These are phyloP conservation scores for Phytophthora gonapodyides DNA, from an alignment of 352 stramenopile species.

Conservation along the genomic window DNA sequence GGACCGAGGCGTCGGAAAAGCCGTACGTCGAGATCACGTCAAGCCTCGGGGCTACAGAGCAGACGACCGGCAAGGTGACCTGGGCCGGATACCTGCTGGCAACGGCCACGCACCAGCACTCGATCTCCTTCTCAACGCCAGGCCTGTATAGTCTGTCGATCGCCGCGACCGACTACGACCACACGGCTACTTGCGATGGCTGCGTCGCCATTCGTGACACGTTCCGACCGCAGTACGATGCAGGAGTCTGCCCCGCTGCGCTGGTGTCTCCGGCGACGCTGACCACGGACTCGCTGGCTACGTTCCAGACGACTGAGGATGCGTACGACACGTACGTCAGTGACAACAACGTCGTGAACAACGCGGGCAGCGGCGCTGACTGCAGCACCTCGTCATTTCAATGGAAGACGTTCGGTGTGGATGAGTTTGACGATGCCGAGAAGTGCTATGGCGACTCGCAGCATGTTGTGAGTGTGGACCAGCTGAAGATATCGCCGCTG, in stretches of 20 bases:
- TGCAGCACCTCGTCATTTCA: background rate
- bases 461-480: background rate
- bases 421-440: background rate
- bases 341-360: conserved; percentile 1
- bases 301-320: background rate
- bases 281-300: background rate
- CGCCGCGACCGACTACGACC: conserved; percentile 44
- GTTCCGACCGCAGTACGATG: conserved; percentile 34
- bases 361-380: conserved; percentile 3
- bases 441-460: background rate
- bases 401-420: conserved; percentile 4
- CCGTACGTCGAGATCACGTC: conserved; percentile 20
- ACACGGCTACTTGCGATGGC: conserved; percentile 34
- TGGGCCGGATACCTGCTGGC: conserved; percentile 47
- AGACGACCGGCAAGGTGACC: background rate
- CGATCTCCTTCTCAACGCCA: conserved; percentile 34
- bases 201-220: conserved; percentile 56
- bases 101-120: conserved; percentile 17
- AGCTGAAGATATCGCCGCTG: conserved; percentile 13
- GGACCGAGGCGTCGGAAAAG: background rate
- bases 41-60: background rate
- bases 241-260: background rate
- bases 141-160: conserved; percentile 51
- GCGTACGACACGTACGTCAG: background rate
- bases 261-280: background rate